These are phyloP conservation scores for Eucalyptus victrix DNA, from an alignment of 345 rosid genomes.

Conservation along the genomic window DNA sequence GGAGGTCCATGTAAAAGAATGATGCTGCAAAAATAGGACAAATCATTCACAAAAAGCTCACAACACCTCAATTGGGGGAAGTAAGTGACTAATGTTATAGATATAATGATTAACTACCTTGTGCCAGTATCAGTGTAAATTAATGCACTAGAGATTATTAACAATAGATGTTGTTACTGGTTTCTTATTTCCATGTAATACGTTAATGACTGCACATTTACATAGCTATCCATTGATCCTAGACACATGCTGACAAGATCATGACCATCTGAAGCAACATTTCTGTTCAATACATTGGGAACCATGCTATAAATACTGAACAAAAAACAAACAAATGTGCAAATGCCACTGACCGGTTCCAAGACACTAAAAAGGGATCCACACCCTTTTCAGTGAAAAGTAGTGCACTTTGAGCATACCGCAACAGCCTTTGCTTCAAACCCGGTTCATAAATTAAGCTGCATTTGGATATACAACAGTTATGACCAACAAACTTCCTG, in stretches of 20 bases:
- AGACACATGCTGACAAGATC: neutral
- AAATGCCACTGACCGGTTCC: conserved; percentile 66
- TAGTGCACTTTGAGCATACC: conserved; percentile 87
- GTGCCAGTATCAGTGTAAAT: neutral
- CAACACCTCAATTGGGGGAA: neutral
- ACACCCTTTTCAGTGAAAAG: conserved; percentile 89
- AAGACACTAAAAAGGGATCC: conserved; percentile 78
- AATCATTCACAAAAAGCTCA: neutral
- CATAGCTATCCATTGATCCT: neutral
- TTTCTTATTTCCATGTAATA: neutral
- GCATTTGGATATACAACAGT: conserved; percentile 8
- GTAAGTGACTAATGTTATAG: neutral
- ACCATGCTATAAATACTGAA: neutral
- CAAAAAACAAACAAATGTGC: neutral
- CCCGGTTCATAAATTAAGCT: conserved; percentile 92
- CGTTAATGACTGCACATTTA: neutral
- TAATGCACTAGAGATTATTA: neutral
- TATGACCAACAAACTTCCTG: neutral
- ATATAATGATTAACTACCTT: neutral
- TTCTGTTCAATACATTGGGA: neutral
- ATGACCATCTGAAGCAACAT: neutral
- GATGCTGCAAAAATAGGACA: conserved; percentile 40
- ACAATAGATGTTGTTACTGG: neutral
- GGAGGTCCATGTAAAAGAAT: conserved; percentile 98
- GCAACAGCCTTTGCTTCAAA: conserved; percentile 82